Evolutionary conservation across 2,329 filamentous ascomycete genomes (phyloP).

Genomic region (Colletotrichum coccodes): DNA sequence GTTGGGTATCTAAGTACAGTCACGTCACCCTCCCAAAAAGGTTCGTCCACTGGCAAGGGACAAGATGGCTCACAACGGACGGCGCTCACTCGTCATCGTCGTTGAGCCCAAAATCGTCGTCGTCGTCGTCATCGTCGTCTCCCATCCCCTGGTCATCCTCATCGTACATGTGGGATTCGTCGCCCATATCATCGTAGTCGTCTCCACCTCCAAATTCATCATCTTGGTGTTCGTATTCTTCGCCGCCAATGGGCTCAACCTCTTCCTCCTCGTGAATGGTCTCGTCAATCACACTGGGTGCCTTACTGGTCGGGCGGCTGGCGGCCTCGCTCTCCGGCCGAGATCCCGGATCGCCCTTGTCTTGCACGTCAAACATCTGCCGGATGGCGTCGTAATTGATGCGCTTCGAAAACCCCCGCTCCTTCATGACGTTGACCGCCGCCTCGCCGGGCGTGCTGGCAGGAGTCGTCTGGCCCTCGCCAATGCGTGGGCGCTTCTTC

Average conservation of each 20-base stretch:
- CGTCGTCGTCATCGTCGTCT: conserved; percentile 25
- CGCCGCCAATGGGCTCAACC: conserved; percentile 39
- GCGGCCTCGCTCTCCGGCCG: conserved; percentile 57
- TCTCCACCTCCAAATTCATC: conserved; percentile 45
- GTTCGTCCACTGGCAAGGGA: background rate
- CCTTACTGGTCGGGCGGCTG: conserved; percentile 46
- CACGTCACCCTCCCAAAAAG: background rate
- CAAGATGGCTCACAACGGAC: background rate
- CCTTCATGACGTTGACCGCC: conserved; percentile 73
- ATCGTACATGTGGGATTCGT: conserved; percentile 37
- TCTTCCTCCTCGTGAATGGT: conserved; percentile 48
- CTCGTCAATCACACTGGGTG: conserved; percentile 48
- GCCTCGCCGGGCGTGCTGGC: conserved; percentile 77
- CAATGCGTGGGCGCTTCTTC: conserved; percentile 66
- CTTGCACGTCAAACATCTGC: conserved; percentile 63
- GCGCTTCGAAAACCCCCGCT: conserved; percentile 76
- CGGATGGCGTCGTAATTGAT: conserved; percentile 77
- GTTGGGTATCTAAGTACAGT: conserved; percentile 22
- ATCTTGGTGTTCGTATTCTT: conserved; percentile 38
- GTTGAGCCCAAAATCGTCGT: conserved; percentile 28
- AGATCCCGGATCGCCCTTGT: conserved; percentile 58
- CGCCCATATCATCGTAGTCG: conserved; percentile 46
- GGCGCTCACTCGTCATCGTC: conserved; percentile 26
- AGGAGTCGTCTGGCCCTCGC: conserved; percentile 72
- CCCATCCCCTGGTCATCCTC: conserved; percentile 28